Evolutionary conservation across 495 filamentous ascomycete genomes (phyloP).

Genomic region (Podospora conica): DNA sequence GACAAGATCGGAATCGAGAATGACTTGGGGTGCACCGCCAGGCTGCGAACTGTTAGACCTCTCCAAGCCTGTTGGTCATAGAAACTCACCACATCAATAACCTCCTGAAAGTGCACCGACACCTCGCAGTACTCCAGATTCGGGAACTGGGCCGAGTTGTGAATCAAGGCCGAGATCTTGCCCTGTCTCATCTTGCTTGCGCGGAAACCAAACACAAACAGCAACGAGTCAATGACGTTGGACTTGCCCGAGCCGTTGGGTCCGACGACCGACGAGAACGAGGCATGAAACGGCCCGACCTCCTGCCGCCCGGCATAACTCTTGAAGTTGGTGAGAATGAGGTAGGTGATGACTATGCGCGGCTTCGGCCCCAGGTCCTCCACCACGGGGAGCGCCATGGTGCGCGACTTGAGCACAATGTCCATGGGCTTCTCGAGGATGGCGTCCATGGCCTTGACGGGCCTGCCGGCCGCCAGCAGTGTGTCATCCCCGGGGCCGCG

Average conservation of each 20-base stretch:
- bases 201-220: slow-evolving; percentile 97
- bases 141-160: slow-evolving; percentile 84
- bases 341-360: slow-evolving; percentile 83
- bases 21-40: slow-evolving; percentile 61
- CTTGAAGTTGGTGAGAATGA: slow-evolving; percentile 94
- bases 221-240: slow-evolving; percentile 94
- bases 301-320: slow-evolving; percentile 93
- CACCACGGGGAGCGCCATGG: slow-evolving; percentile 54
- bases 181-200: slow-evolving; percentile 99
- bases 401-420: slow-evolving; percentile 83
- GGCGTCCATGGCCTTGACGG: slow-evolving; percentile 66
- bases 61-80: neutral
- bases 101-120: slow-evolving; percentile 89
- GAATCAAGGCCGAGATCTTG: slow-evolving; percentile 95
- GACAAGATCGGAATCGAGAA: slow-evolving; percentile 76
- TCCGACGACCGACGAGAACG: slow-evolving; percentile 97
- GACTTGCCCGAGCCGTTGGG: slow-evolving; percentile 98
- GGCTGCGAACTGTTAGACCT: slow-evolving; percentile 28
- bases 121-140: slow-evolving; percentile 89
- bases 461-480: slow-evolving; percentile 45
- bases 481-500: slow-evolving; percentile 32
- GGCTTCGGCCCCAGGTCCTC: slow-evolving; percentile 71
- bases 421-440: slow-evolving; percentile 87
- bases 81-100: slow-evolving; percentile 59
- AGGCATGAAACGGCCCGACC: slow-evolving; percentile 93